Percentiles rank a stretch among this genome's conserved stretches.
Conservation (phyloP, 495 filamentous ascomycete species). For the Trypethelium eluteriae region DNA sequence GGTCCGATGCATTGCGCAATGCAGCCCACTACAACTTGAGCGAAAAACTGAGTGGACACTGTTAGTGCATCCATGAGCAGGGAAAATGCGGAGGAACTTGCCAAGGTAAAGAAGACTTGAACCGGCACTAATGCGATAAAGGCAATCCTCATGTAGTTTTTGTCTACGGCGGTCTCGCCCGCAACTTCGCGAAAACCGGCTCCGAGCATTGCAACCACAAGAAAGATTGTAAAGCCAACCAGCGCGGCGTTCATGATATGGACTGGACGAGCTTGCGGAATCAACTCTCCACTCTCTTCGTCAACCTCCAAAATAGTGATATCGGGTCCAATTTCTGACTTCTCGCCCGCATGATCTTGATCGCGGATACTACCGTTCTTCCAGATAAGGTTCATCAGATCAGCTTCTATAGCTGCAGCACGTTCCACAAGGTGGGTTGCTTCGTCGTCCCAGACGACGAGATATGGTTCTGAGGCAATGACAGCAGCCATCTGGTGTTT, state of each 20-base stretch:
- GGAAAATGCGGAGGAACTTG: neutral
- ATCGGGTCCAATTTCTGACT: slow-evolving; percentile 36
- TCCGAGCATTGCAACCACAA: slow-evolving; percentile 57
- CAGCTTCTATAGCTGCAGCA: slow-evolving; percentile 38
- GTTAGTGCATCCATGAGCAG: neutral
- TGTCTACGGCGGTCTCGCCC: slow-evolving; percentile 59
- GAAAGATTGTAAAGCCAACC: slow-evolving; percentile 53
- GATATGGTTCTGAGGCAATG: slow-evolving; percentile 55
- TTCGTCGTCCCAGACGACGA: slow-evolving; percentile 74
- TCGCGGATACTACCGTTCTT: slow-evolving; percentile 41
- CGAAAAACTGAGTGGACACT: slow-evolving; percentile 20
- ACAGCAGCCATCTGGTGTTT: slow-evolving; percentile 74
- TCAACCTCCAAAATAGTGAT: slow-evolving; percentile 50
- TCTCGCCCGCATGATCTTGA: slow-evolving; percentile 39
- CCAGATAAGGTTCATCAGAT: slow-evolving; percentile 45
- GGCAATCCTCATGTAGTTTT: slow-evolving; percentile 51
- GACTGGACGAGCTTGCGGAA: slow-evolving; percentile 54
- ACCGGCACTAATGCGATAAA: slow-evolving; percentile 58
- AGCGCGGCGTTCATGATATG: slow-evolving; percentile 60
- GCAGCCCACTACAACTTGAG: slow-evolving; percentile 59
- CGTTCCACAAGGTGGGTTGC: slow-evolving; percentile 57
- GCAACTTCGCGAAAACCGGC: slow-evolving; percentile 60
- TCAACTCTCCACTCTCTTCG: slow-evolving; percentile 59
- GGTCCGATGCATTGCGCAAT: slow-evolving; percentile 68
- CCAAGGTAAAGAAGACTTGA: slow-evolving; percentile 69